A percentile compares a stretch with the other conserved stretches of the same genome.
These are phyloP conservation scores for Candida nanaspora DNA, from an alignment of 805 yeast genomes.

Conservation along the genomic window DNA sequence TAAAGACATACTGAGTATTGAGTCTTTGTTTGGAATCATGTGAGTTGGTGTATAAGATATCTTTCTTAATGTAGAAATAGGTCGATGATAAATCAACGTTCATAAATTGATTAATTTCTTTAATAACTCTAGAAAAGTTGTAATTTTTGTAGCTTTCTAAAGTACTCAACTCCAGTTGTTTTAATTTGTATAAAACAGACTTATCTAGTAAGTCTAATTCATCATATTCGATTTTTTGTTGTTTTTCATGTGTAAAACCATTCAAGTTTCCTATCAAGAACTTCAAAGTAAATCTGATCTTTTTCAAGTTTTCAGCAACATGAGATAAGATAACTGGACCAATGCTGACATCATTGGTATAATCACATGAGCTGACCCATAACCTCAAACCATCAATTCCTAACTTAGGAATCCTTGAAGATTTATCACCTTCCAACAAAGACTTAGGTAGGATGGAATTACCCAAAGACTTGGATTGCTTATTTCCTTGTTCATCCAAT, in stretches of 20 bases:
- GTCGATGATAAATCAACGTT: constrained; percentile 71
- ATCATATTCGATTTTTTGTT: constrained; percentile 24
- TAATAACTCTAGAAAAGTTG: constrained; percentile 66
- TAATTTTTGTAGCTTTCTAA: constrained; percentile 42
- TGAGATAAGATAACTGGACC: constrained; percentile 67
- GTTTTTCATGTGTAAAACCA: constrained; percentile 10
- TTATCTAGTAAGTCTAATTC: constrained; percentile 46
- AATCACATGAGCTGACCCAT: constrained; percentile 87
- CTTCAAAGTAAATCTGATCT: constrained; percentile 73
- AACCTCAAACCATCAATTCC: constrained; percentile 90
- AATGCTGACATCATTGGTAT: constrained; percentile 69
- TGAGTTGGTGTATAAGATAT: constrained; percentile 69
- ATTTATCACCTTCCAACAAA: constrained; percentile 54
- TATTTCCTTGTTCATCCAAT: constrained; percentile 74
- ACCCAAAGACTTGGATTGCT: constrained; percentile 93
- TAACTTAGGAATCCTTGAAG: constrained; percentile 46
- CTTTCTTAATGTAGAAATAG: constrained; percentile 84
- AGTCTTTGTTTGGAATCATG: constrained; percentile 41
- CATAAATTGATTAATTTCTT: constrained; percentile 62
- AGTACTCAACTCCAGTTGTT: constrained; percentile 35
- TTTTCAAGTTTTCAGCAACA: constrained; percentile 75
- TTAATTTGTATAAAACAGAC: constrained; percentile 51
- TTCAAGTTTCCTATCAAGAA: constrained; percentile 75
- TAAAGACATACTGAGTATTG: constrained; percentile 59
- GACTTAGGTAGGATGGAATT: constrained; percentile 67